These are phyloP conservation scores for Penicillium sp. DNA, from an alignment of 2,329 filamentous ascomycete species.

Conservation along the genomic window DNA sequence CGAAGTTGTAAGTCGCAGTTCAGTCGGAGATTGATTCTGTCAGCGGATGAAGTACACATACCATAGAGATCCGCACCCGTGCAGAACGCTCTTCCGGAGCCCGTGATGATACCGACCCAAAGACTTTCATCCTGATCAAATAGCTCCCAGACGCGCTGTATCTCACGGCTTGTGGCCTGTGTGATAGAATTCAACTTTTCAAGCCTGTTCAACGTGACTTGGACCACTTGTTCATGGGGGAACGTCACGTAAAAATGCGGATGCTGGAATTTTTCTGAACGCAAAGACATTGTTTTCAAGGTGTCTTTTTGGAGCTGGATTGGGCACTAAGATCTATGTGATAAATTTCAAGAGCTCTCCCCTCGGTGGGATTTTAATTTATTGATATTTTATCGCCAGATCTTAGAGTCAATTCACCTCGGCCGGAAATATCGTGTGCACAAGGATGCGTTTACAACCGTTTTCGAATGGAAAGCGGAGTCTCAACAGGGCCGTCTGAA, in stretches of 20 bases:
- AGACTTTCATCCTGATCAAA: conserved; percentile 58
- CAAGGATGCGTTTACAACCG: too few relatives aligned
- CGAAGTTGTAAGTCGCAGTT: neutral
- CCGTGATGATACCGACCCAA: conserved; percentile 59
- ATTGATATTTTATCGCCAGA: too few relatives aligned
- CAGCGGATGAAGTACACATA: conserved; percentile 5
- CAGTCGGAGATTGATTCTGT: neutral
- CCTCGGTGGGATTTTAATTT: too few relatives aligned
- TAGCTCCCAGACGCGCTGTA: conserved; percentile 50
- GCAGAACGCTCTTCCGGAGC: conserved; percentile 59
- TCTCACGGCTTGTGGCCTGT: conserved; percentile 37
- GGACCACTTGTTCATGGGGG: conserved; percentile 37
- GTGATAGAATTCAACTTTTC: conserved; percentile 40
- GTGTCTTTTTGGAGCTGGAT: too few relatives aligned
- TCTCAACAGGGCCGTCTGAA: too few relatives aligned
- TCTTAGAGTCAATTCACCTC: too few relatives aligned
- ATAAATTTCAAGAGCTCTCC: neutral
- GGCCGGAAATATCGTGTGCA: too few relatives aligned
- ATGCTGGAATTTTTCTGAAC: conserved; percentile 12
- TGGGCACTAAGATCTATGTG: neutral
- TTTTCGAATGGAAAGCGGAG: too few relatives aligned
- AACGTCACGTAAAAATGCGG: conserved; percentile 30
- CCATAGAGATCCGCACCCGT: conserved; percentile 62
- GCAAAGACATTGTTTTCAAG: conserved; percentile 18
- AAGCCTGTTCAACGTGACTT: conserved; percentile 39